A percentile compares a stretch with the other conserved stretches of the same genome.
phyloP scores from a whole-genome alignment of 805 yeast genomes.

The Alloascoidea hylecoeti region DNA sequence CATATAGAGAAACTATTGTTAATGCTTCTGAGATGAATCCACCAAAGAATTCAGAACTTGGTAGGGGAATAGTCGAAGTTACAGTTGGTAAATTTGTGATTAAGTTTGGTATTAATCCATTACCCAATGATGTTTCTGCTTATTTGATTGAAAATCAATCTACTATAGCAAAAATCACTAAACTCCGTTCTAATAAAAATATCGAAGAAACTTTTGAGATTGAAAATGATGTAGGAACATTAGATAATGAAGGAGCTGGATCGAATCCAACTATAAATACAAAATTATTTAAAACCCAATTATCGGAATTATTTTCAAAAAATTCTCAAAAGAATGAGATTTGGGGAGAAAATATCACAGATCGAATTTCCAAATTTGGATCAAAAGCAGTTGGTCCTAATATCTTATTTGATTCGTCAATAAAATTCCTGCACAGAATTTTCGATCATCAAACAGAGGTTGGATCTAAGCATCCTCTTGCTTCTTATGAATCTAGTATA shows the following conservation, averaged over 20 bases:
- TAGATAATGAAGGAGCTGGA: constrained; percentile 2
- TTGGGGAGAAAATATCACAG: constrained; percentile 16
- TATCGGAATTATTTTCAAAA: neutral
- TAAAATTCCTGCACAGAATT: constrained; percentile 20
- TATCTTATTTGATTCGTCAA: constrained; percentile 42
- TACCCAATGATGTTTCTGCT: constrained; percentile 34
- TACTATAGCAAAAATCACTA: constrained; percentile 9
- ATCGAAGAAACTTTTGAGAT: constrained; percentile 7
- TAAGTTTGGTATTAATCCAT: constrained; percentile 31
- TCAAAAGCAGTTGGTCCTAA: constrained; percentile 70
- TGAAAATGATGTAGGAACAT: neutral
- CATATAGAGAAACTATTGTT: constrained; percentile 77
- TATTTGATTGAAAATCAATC: constrained; percentile 29
- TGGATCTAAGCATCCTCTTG: too few species aligned
- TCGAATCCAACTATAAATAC: constrained; percentile 4
- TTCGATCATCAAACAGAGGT: constrained; percentile 10
- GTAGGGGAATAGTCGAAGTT: constrained; percentile 35
- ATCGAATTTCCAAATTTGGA: constrained; percentile 52
- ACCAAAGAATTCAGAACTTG: constrained; percentile 26
- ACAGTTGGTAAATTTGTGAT: constrained; percentile 34
- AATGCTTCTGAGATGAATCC: constrained; percentile 35
- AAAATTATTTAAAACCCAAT: neutral
- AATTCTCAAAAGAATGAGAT: constrained; percentile 9
- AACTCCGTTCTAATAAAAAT: constrained; percentile 12
- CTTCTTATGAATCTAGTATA: constrained; percentile 42